A percentile compares a stretch with the other conserved stretches of the same genome.
phyloP scores from a whole-genome alignment of 1,139 yeast species.

The Tardiomyces blankii region DNA sequence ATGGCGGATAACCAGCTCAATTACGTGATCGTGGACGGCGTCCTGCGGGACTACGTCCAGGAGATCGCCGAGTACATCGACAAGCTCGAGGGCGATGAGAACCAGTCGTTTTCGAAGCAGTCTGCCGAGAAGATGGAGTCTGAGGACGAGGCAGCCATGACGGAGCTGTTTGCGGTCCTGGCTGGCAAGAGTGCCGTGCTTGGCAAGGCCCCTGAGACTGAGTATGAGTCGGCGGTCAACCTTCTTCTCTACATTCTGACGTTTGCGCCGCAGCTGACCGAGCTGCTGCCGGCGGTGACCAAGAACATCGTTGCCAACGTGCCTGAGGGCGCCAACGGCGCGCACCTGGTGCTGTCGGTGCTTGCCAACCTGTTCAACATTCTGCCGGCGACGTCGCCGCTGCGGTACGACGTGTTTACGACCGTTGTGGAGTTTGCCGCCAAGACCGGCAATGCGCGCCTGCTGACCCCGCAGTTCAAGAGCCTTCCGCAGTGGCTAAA shows the following conservation, averaged over 20 bases:
- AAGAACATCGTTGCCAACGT: constrained; percentile 19
- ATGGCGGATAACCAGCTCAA: not conserved
- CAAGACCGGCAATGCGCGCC: constrained; percentile 21
- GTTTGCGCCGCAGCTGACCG: constrained; percentile 24
- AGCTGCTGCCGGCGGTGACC: constrained; percentile 23
- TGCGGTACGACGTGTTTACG: constrained; percentile 24
- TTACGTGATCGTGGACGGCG: constrained; percentile 19
- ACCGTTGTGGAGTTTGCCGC: constrained; percentile 26
- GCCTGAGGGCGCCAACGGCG: constrained; percentile 20
- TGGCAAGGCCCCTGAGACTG: constrained; percentile 26
- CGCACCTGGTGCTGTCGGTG: constrained; percentile 25
- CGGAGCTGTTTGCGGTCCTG: constrained; percentile 22
- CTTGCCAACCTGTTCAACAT: constrained; percentile 32
- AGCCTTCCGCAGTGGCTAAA: constrained; percentile 28
- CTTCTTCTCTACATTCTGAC: constrained; percentile 28
- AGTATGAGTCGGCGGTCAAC: constrained; percentile 33
- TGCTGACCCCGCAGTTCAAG: constrained; percentile 28
- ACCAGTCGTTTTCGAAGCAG: constrained; percentile 10
- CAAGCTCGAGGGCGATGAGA: constrained; percentile 17
- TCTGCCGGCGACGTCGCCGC: constrained; percentile 21
- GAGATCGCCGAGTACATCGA: constrained; percentile 31
- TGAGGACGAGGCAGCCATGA: constrained; percentile 19
- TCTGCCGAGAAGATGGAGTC: constrained; percentile 18
- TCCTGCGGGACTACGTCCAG: constrained; percentile 26
- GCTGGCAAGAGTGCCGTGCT: constrained; percentile 24